Evolutionary conservation across 2,329 filamentous ascomycete genomes (phyloP).

Genomic region (Niveomyces coronatus): DNA sequence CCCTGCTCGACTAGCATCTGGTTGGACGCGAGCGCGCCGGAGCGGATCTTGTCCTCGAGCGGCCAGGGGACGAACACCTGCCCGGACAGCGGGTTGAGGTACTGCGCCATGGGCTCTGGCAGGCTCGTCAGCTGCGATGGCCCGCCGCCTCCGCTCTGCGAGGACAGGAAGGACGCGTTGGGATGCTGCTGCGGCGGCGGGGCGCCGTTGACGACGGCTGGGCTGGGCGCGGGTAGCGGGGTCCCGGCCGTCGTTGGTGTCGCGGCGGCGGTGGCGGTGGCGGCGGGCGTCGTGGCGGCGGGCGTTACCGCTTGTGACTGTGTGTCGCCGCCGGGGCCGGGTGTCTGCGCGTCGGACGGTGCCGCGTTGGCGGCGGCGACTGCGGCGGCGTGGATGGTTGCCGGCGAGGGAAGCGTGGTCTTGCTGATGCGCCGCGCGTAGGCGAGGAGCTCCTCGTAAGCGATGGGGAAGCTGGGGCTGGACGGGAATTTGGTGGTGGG

Average conservation of each 20-base stretch:
- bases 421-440: conserved; percentile 74
- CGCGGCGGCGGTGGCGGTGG: conserved; percentile 18
- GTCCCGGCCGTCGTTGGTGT: conserved; percentile 24
- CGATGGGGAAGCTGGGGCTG: conserved; percentile 44
- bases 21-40: conserved; percentile 54
- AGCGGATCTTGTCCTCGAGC: conserved; percentile 55
- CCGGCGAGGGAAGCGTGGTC: conserved; percentile 62
- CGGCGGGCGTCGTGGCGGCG: conserved; percentile 19
- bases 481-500: conserved; percentile 46
- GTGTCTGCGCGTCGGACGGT: conserved; percentile 21
- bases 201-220: conserved; percentile 23
- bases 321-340: conserved; percentile 20
- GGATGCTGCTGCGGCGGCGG: not conserved
- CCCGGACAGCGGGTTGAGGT: conserved; percentile 45
- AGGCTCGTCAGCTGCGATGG: conserved; percentile 29
- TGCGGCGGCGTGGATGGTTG: conserved; percentile 32
- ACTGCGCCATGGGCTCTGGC: conserved; percentile 37
- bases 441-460: conserved; percentile 62
- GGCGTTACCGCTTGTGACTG: conserved; percentile 16
- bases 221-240: conserved; percentile 25
- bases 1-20: conserved; percentile 53
- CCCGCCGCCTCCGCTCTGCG: conserved; percentile 23
- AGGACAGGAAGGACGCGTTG: conserved; percentile 13
- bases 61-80: conserved; percentile 71
- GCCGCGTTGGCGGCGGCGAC: conserved; percentile 23